Conservation (phyloP, 305 asterid genomes). For the Fraxinus latifolia region DNA sequence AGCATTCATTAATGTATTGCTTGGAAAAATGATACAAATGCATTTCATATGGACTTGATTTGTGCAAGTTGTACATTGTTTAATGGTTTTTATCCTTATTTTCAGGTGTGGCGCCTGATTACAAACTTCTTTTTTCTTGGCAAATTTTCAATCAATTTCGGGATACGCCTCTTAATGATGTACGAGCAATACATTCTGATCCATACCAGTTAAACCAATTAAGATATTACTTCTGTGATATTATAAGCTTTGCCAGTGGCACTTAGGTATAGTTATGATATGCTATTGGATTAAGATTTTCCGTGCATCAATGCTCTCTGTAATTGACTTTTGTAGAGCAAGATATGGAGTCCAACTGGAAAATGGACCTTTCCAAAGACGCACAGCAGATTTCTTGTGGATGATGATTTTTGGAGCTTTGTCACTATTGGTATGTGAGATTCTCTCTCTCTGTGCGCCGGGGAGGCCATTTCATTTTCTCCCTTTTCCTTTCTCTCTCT, state of each 20-base stretch:
- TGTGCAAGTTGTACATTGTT: conserved; percentile 13
- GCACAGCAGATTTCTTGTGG: conserved; percentile 98
- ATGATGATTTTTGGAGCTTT: conserved; percentile 94
- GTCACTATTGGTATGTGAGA: conserved; percentile 57
- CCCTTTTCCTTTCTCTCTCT: background rate
- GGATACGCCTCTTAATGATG: conserved; percentile 97
- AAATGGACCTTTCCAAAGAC: conserved; percentile 76
- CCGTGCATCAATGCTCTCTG: conserved; percentile 14
- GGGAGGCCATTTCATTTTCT: background rate
- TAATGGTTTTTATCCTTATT: conserved; percentile 25
- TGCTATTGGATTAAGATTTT: conserved; percentile 7
- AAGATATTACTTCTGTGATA: conserved; percentile 11
- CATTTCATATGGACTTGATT: background rate
- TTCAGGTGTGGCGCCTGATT: conserved; percentile 76
- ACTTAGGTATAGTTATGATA: conserved; percentile 3
- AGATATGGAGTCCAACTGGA: conserved; percentile 98
- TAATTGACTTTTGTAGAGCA: conserved; percentile 51
- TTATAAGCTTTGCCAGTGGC: background rate
- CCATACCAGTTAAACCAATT: background rate
- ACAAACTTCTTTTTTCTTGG: conserved; percentile 90
- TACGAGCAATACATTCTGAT: conserved; percentile 37
- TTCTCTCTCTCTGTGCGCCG: conserved; percentile 6
- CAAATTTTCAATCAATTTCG: conserved; percentile 80
- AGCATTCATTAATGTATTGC: background rate
- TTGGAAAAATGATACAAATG: background rate